These are phyloP conservation scores for Patellifolia procumbens DNA, from an alignment of 179 eudicot species.

Conservation along the genomic window DNA sequence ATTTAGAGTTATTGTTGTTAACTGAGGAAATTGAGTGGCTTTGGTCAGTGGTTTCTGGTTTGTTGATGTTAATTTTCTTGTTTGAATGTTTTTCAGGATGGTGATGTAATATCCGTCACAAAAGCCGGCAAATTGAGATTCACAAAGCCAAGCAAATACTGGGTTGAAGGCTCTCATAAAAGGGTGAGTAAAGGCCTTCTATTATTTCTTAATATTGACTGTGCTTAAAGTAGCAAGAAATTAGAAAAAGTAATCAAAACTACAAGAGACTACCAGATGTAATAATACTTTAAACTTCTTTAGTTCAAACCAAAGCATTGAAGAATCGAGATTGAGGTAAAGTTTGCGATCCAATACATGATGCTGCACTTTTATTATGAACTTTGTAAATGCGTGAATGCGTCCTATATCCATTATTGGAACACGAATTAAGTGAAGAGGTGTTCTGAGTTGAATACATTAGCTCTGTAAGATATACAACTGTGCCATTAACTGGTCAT, in stretches of 20 bases:
- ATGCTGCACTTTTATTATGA: not conserved
- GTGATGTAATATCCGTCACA: slow-evolving; percentile 69
- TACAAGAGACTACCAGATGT: not conserved
- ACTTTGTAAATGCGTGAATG: not conserved
- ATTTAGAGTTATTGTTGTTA: not conserved
- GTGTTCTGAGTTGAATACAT: not conserved
- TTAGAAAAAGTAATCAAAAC: too few species aligned
- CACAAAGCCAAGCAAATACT: slow-evolving; percentile 78
- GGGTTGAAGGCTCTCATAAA: slow-evolving; percentile 96
- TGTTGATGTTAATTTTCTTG: not conserved
- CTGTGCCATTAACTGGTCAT: not conserved
- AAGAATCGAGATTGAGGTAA: not conserved
- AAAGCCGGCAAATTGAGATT: slow-evolving; percentile 77
- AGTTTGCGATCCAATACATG: slow-evolving; percentile 1
- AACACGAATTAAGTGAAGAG: too few species aligned
- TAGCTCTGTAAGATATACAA: not conserved
- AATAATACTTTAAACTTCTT: not conserved
- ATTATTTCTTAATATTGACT: not conserved
- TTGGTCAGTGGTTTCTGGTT: not conserved
- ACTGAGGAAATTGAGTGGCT: not conserved
- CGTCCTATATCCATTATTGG: too few species aligned
- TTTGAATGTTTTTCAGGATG: slow-evolving; percentile 49
- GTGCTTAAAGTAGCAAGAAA: not conserved
- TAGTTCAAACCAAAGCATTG: not conserved
- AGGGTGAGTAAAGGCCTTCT: slow-evolving; percentile 45